phyloP scores from a whole-genome alignment of 345 rosid genomes.

The Diplotaxis tenuifolia region DNA sequence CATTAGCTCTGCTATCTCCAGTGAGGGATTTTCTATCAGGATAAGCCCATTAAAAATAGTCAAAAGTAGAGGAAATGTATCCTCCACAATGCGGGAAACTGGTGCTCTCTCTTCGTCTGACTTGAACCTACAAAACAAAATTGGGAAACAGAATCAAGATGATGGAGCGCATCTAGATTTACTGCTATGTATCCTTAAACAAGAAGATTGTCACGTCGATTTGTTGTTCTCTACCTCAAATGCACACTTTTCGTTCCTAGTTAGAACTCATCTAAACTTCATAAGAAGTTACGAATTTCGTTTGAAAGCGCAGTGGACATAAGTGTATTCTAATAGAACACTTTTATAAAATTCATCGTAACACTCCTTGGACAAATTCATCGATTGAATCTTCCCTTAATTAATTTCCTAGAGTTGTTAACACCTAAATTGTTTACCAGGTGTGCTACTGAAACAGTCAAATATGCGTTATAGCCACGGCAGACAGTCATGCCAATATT shows the following conservation, averaged over 20 bases:
- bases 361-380: not conserved
- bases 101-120: slow-evolving; percentile 97
- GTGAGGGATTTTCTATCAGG: not conserved
- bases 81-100: slow-evolving; percentile 76
- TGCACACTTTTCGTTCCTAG: not conserved
- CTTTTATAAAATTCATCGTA: not conserved
- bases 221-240: not conserved
- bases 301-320: not conserved
- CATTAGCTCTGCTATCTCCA: not conserved
- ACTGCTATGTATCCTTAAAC: not conserved
- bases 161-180: not conserved
- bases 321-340: not conserved
- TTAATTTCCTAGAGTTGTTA: not conserved
- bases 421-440: not conserved
- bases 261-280: not conserved
- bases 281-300: not conserved
- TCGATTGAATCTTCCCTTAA: not conserved
- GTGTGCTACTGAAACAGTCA: not conserved
- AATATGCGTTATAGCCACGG: not conserved
- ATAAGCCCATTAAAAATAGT: not conserved
- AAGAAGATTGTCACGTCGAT: not conserved
- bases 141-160: slow-evolving; percentile 13
- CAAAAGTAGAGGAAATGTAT: slow-evolving; percentile 39
- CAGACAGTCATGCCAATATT: not conserved
- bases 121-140: slow-evolving; percentile 73